These are phyloP conservation scores for Quercus glauca DNA, from an alignment of 306 rosid genomes.

Conservation along the genomic window DNA sequence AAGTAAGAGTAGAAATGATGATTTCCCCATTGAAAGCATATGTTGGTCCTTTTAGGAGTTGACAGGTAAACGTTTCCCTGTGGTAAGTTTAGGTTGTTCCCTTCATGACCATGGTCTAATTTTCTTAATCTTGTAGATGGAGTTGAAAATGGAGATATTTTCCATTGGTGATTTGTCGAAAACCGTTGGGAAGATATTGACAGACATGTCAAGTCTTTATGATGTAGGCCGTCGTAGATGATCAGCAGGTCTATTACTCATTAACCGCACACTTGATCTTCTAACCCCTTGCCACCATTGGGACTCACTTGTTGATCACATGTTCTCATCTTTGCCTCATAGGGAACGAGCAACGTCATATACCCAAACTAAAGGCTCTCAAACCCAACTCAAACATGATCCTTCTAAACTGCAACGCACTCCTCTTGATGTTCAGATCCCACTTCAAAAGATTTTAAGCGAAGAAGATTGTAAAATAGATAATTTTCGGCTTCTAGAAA, in stretches of 20 bases:
- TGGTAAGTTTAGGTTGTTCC: constrained; percentile 21
- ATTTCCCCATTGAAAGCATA: not conserved
- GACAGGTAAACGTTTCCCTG: not conserved
- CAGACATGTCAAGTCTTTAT: constrained; percentile 93
- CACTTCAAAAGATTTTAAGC: constrained; percentile 52
- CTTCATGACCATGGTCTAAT: constrained; percentile 25
- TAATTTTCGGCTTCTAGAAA: constrained; percentile 53
- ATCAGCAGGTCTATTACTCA: constrained; percentile 77
- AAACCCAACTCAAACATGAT: constrained; percentile 44
- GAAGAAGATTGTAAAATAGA: constrained; percentile 54
- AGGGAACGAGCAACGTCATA: constrained; percentile 45
- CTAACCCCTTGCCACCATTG: constrained; percentile 93
- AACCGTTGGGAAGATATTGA: constrained; percentile 76
- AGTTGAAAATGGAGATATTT: constrained; percentile 91
- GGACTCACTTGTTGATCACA: constrained; percentile 81
- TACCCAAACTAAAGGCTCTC: constrained; percentile 51
- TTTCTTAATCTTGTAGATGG: constrained; percentile 71
- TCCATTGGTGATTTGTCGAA: constrained; percentile 89
- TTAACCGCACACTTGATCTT: constrained; percentile 96
- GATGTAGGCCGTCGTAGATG: constrained; percentile 87
- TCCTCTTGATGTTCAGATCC: constrained; percentile 82
- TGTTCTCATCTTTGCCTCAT: constrained; percentile 73
- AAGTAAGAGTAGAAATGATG: not conserved
- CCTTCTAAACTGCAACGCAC: constrained; percentile 56
- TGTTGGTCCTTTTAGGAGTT: not conserved